phyloP scores from a whole-genome alignment of 306 rosid species.

The Medicago truncatula region DNA sequence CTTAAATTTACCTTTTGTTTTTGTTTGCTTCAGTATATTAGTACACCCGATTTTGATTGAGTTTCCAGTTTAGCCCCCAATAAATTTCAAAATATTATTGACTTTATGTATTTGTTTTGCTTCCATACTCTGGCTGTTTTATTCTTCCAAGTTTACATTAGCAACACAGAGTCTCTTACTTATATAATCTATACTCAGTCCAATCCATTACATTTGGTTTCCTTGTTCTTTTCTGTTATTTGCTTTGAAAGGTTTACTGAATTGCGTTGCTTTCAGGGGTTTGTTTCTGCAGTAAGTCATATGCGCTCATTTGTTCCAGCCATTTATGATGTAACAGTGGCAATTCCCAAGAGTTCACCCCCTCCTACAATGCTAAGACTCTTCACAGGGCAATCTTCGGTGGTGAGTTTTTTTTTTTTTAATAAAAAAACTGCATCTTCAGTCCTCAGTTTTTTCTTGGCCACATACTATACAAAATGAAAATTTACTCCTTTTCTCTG shows the following conservation, averaged over 20 bases:
- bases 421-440: constrained; percentile 10
- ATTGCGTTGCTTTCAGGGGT: constrained; percentile 67
- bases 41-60: not conserved
- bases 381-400: constrained; percentile 83
- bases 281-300: constrained; percentile 77
- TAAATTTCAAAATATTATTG: not conserved
- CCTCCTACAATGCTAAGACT: constrained; percentile 92
- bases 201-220: constrained; percentile 8
- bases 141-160: constrained; percentile 18
- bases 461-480: not conserved
- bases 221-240: constrained; percentile 7
- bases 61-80: not conserved
- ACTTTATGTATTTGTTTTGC: constrained; percentile 25
- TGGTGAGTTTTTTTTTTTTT: constrained; percentile 59
- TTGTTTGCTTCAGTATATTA: not conserved
- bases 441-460: constrained; percentile 4
- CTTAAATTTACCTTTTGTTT: not conserved
- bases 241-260: constrained; percentile 1
- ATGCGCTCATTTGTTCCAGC: constrained; percentile 94
- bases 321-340: constrained; percentile 77
- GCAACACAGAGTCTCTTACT: not conserved
- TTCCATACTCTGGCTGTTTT: constrained; percentile 21
- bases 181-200: not conserved
- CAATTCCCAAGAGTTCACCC: constrained; percentile 82
- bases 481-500: not conserved